Percentiles rank a stretch among this genome's conserved stretches.
phyloP scores from a whole-genome alignment of 23 red algal species.

The Gracilaria gracilis region DNA sequence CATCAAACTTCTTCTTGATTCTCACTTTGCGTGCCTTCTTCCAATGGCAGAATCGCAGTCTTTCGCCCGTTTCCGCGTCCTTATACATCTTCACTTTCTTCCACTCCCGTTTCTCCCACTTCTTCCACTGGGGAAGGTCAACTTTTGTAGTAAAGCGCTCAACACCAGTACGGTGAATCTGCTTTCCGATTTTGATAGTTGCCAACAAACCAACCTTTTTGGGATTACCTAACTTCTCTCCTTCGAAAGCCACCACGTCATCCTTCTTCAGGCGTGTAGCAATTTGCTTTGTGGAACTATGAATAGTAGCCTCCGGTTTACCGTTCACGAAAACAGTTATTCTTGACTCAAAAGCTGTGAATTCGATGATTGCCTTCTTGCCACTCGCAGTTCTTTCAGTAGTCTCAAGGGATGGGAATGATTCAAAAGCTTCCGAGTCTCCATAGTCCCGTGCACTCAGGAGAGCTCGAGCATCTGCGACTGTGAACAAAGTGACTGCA shows the following conservation, averaged over 20 bases:
- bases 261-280: not conserved
- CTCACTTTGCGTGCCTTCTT: not conserved
- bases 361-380: not conserved
- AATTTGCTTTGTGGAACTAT: not conserved
- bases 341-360: not conserved
- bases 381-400: not conserved
- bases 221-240: not conserved
- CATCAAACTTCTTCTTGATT: not conserved
- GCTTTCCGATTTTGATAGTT: not conserved
- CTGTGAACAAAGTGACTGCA: not conserved
- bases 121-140: not conserved
- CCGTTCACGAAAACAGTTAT: not conserved
- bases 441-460: not conserved
- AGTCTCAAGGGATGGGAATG: not conserved
- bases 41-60: not conserved
- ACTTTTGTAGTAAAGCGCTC: not conserved
- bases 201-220: not conserved
- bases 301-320: not conserved
- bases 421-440: not conserved
- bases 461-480: not conserved
- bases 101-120: not conserved
- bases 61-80: not conserved
- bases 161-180: not conserved
- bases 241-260: not conserved
- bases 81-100: not conserved